Evolutionary conservation across 495 filamentous ascomycete species (phyloP), one percentile per base, ranked within the genome.

Genomic region (Sordaria brevicollis): DNA sequence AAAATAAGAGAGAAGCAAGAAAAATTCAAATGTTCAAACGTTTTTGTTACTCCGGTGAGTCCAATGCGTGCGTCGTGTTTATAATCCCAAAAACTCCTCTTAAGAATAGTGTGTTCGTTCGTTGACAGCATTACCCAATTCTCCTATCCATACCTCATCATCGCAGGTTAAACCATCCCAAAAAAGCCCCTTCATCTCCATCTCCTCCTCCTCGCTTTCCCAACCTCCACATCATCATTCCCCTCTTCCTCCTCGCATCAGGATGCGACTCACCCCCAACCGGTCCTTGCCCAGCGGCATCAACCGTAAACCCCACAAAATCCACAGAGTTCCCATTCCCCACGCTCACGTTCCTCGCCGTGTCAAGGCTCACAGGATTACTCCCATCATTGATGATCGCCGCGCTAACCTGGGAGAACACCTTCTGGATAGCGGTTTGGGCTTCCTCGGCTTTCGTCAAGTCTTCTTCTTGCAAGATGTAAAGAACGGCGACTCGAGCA

Each of bases 401-500:
- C 19, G 72, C 71, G 11, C 74, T 82, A 6, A 62, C 49, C 33
- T 62, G 49, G 25, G 49, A 62, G 54, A 90, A 86, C 65, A 85
- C 85, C 9, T 68, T 76, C 75, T 91, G 87, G 29, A 93, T 75
- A 2, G 76, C 75, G 15, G 72, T 76, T 74, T 91, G 89, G 35
- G 89, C 89, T 11, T 72, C 76, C 36, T 86, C 83, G 7, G 90
- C 90, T 35, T 76, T 77, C 19, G 76, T 72, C 0, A 92, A 73
- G 0, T 75, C 76, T 33, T 85, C 80, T 68, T 87, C 79, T 67
- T 91, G 89, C 8, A 92, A 81, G 37, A 92, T 78, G 71, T 80
- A 89, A 54, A 93, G 79, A 6, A 93, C 84, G 0, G 82, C 83
- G 10, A 89, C 81, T 7, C 90, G 85, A 4, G 89, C 86, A 79